Percentiles rank a stretch among this genome's conserved stretches.
Evolutionary conservation across 2,329 filamentous ascomycete species (phyloP).

Genomic region (Blastomyces parvus): DNA sequence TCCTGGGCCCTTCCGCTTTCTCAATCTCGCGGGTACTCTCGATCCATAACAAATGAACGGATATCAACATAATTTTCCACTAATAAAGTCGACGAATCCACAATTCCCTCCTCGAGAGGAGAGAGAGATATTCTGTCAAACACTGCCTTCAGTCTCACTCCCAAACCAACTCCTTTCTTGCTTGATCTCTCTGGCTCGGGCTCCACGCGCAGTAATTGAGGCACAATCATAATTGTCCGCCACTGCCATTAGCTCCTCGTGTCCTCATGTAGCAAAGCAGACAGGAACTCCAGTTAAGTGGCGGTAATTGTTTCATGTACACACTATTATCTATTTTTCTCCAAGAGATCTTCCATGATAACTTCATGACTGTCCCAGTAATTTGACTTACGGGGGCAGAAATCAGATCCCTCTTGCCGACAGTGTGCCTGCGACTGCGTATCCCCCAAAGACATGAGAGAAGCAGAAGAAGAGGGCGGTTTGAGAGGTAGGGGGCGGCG

Average conservation of each 20-base stretch:
- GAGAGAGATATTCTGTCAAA: background rate
- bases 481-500: background rate
- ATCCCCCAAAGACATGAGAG: background rate
- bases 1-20: background rate
- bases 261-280: constrained; percentile 35
- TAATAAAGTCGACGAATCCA: background rate
- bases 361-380: constrained; percentile 3
- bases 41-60: background rate
- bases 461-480: background rate
- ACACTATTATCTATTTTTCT: background rate
- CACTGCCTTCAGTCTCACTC: background rate
- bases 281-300: constrained; percentile 34
- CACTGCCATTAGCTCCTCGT: constrained; percentile 37
- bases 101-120: background rate
- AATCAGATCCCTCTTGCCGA: constrained; percentile 3
- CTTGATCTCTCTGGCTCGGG: background rate
- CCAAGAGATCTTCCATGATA: constrained; percentile 4
- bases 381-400: background rate
- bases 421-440: background rate
- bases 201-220: background rate
- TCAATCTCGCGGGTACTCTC: background rate
- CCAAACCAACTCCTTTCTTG: background rate
- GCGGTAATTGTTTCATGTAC: constrained; percentile 13
- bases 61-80: background rate
- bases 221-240: constrained; percentile 23